phyloP scores from a whole-genome alignment of 164 flowering plant genomes.

The Liquidambar formosana region DNA sequence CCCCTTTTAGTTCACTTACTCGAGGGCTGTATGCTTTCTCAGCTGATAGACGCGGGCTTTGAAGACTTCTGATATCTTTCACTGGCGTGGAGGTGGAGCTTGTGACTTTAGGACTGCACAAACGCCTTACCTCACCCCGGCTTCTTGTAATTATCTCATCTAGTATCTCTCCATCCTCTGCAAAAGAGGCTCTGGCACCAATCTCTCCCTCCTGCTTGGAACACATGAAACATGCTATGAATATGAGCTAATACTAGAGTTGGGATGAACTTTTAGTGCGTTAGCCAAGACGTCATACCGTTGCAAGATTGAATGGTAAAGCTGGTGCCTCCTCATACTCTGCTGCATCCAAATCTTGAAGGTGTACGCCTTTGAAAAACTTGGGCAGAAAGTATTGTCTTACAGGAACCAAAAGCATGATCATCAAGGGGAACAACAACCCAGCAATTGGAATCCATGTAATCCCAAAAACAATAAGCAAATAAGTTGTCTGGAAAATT shows the following conservation, averaged over 20 bases:
- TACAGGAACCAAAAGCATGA: conserved; percentile 96
- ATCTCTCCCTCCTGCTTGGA: conserved; percentile 54
- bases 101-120: conserved; percentile 73
- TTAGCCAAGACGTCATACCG: conserved; percentile 37
- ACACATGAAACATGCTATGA: conserved; percentile 1
- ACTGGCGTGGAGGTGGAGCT: conserved; percentile 80
- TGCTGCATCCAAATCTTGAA: conserved; percentile 96
- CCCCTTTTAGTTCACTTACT: conserved; percentile 52
- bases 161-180: conserved; percentile 72
- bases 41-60: conserved; percentile 51
- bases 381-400: conserved; percentile 89
- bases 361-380: conserved; percentile 93
- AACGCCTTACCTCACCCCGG: conserved; percentile 80
- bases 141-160: conserved; percentile 89
- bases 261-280: background rate
- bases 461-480: conserved; percentile 83
- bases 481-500: conserved; percentile 75
- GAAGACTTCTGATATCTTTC: conserved; percentile 44
- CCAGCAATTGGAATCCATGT: conserved; percentile 99
- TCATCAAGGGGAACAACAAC: conserved; percentile 89
- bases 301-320: conserved; percentile 64
- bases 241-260: background rate
- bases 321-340: conserved; percentile 97
- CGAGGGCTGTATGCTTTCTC: conserved; percentile 69
- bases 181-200: conserved; percentile 43